These are phyloP conservation scores for Sporothrix pallida DNA, from an alignment of 2,329 filamentous ascomycete genomes.

Conservation along the genomic window DNA sequence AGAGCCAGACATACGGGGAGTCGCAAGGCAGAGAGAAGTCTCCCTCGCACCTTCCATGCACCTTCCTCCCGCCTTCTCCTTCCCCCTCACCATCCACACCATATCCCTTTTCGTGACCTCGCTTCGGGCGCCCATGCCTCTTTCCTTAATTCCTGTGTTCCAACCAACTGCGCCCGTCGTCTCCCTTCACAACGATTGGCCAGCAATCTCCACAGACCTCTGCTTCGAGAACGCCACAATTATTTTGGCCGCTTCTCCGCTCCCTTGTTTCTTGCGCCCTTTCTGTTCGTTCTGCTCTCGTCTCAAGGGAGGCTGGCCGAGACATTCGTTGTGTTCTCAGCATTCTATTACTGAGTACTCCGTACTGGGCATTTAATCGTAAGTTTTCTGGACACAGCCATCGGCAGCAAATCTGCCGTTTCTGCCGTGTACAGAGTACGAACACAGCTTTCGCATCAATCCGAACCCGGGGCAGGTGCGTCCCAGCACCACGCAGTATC, in stretches of 20 bases:
- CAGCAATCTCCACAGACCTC: background rate
- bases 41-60: slow-evolving; percentile 6
- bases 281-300: background rate
- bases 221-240: no score
- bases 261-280: background rate
- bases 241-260: slow-evolving; percentile 1
- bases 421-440: background rate
- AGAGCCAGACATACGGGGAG: background rate
- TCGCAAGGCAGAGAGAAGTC: no score
- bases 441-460: background rate
- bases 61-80: background rate
- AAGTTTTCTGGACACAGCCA: background rate
- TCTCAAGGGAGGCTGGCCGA: slow-evolving; percentile 6
- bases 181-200: slow-evolving; percentile 4
- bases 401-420: background rate
- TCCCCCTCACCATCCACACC: background rate
- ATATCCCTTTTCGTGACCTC: slow-evolving; percentile 24
- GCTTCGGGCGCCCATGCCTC: background rate
- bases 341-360: no score
- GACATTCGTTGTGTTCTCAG: background rate
- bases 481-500: background rate
- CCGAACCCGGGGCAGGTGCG: background rate
- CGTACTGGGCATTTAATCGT: no score
- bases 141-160: background rate
- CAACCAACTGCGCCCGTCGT: background rate